phyloP scores from a whole-genome alignment of 2,329 filamentous ascomycete species.

The Madurella fahalii region DNA sequence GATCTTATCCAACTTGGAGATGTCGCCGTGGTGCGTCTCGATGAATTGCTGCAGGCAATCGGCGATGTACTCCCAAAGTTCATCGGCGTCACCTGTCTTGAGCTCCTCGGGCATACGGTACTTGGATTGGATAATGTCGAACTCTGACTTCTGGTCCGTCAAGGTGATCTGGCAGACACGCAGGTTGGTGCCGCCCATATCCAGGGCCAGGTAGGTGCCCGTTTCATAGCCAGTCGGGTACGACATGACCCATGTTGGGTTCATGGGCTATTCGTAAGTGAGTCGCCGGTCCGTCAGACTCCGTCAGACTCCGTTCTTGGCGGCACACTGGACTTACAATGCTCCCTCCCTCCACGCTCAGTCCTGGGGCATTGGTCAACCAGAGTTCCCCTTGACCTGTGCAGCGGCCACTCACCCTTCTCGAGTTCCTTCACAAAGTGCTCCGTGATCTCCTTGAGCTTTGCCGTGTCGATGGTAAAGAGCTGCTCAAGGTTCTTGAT shows the following conservation, averaged over 20 bases:
- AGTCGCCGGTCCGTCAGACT: constrained; percentile 10
- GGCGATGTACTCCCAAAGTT: constrained; percentile 93
- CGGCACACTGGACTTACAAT: constrained; percentile 62
- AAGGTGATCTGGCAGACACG: constrained; percentile 91
- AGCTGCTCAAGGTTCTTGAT: constrained; percentile 79
- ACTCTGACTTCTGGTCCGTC: constrained; percentile 81
- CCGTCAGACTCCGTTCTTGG: neutral
- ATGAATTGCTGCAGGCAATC: constrained; percentile 90
- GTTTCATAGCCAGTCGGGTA: constrained; percentile 84
- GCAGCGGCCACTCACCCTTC: constrained; percentile 57
- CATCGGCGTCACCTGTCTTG: constrained; percentile 76
- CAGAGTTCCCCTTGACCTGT: neutral
- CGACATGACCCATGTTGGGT: constrained; percentile 92
- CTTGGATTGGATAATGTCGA: constrained; percentile 93
- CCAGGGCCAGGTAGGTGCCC: constrained; percentile 82
- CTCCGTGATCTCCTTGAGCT: constrained; percentile 83
- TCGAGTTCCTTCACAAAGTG: constrained; percentile 86
- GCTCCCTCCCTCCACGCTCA: constrained; percentile 82
- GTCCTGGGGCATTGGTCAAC: constrained; percentile 46
- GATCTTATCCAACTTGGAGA: constrained; percentile 57
- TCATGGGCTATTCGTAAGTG: constrained; percentile 71
- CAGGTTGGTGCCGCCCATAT: constrained; percentile 95
- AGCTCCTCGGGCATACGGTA: constrained; percentile 92
- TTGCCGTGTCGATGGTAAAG: constrained; percentile 72
- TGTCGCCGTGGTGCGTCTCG: constrained; percentile 72